Base-by-base conservation (phyloP, 305 asterid genomes). In the Rubia tinctorum region DNA sequence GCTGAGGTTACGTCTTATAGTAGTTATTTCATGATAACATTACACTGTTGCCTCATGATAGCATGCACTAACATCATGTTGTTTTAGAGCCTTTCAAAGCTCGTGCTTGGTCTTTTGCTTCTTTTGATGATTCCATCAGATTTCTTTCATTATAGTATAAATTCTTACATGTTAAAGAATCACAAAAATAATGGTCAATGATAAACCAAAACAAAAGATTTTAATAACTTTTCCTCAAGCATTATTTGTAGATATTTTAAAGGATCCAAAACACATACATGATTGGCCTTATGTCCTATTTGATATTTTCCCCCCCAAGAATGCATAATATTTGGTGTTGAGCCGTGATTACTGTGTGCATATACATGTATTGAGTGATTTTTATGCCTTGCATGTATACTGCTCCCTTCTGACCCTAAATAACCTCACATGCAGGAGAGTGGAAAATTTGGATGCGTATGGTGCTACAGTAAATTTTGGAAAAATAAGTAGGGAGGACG, bases 1-100 rank as follows among this genome's bases (percentile, higher is more conserved):
- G 94, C 92, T 61, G 97, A 93, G 98, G 98, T 93, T 80, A 68
- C 69, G 69, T 80, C 74, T 75, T 71, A 66, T 62, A 71, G 56
- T 43, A 40, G 8, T 27, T 72, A 11, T 59, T 71, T 72, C 76
- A 71, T 71, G 55, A 67, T 44, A 30, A 14, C 63, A 13, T 27
- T 23, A 15, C 30, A 66, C 49, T 18, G 8, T 40, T 64, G 14
- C 22, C 25, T 34, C 44, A 39, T 37, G 60, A 22, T 42, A 64
- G 53, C 49, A 3, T 45, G 30, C 17, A 49, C 30, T 13, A 20
- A 22, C 30, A n/a, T n/a, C n/a, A 13, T 62, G 59, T 47, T 37
- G n/a, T 30, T 34, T 34, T 37, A 8, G 25, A 63, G 25, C 68
- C 45, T 30, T 34, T 37, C 23, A 13, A 53, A 51, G 23, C 39